Evolutionary conservation across 148 eudicot genomes (phyloP), one percentile per base, ranked within the genome.

Genomic region (Amaranthus palmeri): DNA sequence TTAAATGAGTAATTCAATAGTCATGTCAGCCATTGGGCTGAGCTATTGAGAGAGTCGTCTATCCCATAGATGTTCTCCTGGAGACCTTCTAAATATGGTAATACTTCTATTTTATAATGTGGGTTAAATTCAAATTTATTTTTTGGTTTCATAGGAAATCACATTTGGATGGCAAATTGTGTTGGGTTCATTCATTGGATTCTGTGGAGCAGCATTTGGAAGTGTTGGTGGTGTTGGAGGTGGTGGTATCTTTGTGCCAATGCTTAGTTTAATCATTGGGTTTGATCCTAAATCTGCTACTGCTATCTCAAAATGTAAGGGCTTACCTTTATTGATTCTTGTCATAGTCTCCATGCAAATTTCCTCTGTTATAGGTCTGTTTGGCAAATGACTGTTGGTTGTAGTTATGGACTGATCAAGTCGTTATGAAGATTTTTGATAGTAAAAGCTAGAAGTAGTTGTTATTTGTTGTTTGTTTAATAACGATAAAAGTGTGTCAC

Each of bases 151-250:
- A 25, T 25, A 95, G 99, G 99, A 84, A n/a, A 69, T 95, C 84
- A 62, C 85, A 79, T 91, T 95, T 72, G 88, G 81, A 4, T 88
- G 91, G 90, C 65, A 75, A 77, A 89, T 95, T 66, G 73, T 91
- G 46, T 42, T 86, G 50, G 97, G 93, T 15, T 78, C 86, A 60
- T 61, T 88, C 40, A 79, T 95, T 76, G 97, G 96, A 67, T 95
- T 91, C 72, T 77, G 79, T 68, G 99, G 99, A 80, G 97, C 97
- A 0, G 92, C 97, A 61, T 91, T 95, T 81, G 99, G 99, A 55
- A 95, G 99, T 81, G 97, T 95, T 53, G 99, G 99, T 57, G 99
- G 99, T 42, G 97, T 95, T 71, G 98, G 98, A 11, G 99, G 99
- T 56, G 99, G 99, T 68, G 99, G 99, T 44, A 89, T 95, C 61